These are phyloP conservation scores for Aspergillus transmontanensis DNA, from an alignment of 2,329 filamentous ascomycete species.

Conservation along the genomic window DNA sequence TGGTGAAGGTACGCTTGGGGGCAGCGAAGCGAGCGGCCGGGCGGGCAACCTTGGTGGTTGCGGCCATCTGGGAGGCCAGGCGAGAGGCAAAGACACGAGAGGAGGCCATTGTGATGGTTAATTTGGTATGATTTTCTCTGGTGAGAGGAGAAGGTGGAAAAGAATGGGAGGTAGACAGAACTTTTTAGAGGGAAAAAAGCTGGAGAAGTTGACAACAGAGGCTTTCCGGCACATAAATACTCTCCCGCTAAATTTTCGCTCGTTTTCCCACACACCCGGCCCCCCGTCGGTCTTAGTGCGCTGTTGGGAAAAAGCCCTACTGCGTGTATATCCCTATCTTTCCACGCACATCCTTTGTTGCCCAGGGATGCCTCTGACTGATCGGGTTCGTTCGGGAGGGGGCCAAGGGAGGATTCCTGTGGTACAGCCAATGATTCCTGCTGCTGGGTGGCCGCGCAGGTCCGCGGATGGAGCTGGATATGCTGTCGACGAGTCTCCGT, in stretches of 20 bases:
- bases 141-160: constrained; percentile 25
- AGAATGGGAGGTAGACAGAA: constrained; percentile 29
- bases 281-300: constrained; percentile 37
- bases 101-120: constrained; percentile 74
- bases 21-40: constrained; percentile 69
- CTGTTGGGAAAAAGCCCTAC: constrained; percentile 31
- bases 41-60: constrained; percentile 79
- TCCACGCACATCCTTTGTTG: constrained; percentile 16
- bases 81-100: constrained; percentile 76
- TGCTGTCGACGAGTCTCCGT: constrained; percentile 10
- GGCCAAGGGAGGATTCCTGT: constrained; percentile 19
- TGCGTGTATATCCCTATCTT: constrained; percentile 15
- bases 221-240: constrained; percentile 40
- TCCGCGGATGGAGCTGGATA: constrained; percentile 19
- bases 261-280: constrained; percentile 26
- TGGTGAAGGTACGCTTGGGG: constrained; percentile 71
- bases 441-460: constrained; percentile 9
- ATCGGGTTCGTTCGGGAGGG: constrained; percentile 28
- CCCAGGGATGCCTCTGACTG: constrained; percentile 12
- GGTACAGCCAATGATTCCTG: constrained; percentile 21
- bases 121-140: constrained; percentile 22
- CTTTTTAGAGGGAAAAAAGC: constrained; percentile 38
- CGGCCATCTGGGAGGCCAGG: constrained; percentile 65
- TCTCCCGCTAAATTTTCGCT: constrained; percentile 42
- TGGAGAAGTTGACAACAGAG: constrained; percentile 35